phyloP scores from a whole-genome alignment of 2,329 filamentous ascomycete species.

The Daldinia sp. region DNA sequence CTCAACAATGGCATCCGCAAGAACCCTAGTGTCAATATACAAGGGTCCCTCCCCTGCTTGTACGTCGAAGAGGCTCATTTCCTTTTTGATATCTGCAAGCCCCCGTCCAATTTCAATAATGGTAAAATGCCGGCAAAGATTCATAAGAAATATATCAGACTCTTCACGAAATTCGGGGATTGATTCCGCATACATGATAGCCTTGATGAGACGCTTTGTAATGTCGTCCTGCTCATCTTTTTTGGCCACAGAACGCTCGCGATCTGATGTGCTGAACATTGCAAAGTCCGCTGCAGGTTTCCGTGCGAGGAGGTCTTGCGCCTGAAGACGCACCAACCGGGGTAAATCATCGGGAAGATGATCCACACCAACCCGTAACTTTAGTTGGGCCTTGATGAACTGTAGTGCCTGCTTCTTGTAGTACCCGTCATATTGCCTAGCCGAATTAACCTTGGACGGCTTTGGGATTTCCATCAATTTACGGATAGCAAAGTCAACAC shows the following conservation, averaged over 20 bases:
- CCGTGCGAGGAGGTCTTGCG: constrained; percentile 81
- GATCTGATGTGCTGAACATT: constrained; percentile 79
- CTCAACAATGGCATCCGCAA: constrained; percentile 91
- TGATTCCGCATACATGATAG: constrained; percentile 86
- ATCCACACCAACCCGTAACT: constrained; percentile 89
- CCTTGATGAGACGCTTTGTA: constrained; percentile 88
- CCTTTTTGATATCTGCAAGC: constrained; percentile 83
- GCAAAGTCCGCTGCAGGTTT: constrained; percentile 79
- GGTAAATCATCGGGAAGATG: constrained; percentile 90
- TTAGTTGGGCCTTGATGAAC: constrained; percentile 88
- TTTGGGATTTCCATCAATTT: constrained; percentile 87
- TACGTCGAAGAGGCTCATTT: constrained; percentile 83
- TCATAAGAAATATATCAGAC: constrained; percentile 79
- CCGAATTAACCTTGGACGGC: constrained; percentile 60
- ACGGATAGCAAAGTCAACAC: constrained; percentile 87
- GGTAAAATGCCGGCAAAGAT: constrained; percentile 89
- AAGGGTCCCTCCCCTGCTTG: constrained; percentile 87
- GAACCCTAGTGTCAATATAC: constrained; percentile 84
- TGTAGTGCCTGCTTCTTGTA: constrained; percentile 96
- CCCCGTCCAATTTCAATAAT: constrained; percentile 89
- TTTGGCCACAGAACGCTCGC: constrained; percentile 86
- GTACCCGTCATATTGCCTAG: constrained; percentile 78
- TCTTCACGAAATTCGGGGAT: constrained; percentile 83
- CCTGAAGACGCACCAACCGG: constrained; percentile 85
- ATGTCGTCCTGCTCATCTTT: constrained; percentile 85